Evolutionary conservation across 257 asterid species (phyloP), one percentile per base, ranked within the genome.

Genomic region (Coffea canephora): DNA sequence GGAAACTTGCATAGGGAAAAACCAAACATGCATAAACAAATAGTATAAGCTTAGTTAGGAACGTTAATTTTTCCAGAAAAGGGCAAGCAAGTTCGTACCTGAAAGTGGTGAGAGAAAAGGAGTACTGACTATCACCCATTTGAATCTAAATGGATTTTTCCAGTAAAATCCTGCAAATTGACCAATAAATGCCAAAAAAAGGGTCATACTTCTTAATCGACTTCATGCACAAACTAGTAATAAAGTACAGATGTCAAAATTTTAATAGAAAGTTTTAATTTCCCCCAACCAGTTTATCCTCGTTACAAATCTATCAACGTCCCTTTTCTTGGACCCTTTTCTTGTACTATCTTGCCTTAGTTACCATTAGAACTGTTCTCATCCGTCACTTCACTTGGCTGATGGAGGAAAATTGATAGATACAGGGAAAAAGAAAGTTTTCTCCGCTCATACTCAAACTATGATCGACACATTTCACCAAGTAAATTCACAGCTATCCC

Each of bases 61-160:
- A 68, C 41, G 48, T 50, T 9, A 21, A 1, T 49, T 39, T 48
- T 52, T 27, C 57, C 50, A 14, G 15, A 34, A 69, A 39, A 18
- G 36, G 25, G 18, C 49, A 69, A 12, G 23, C 12, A 36, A 77
- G 41, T 41, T 11, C 72, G 78, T 86, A 96, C 99, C 99, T 96
- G 92, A 96, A 96, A 69, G 99, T 96, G 73, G 99, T 96, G 82
- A 96, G 97, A 18, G 99, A 96, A 89, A 96, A 96, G 67, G 99
- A 96, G 85, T 96, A 96, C 87, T 96, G 99, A 82, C 99, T 96
- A 74, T 96, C 99, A 83, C 99, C 99, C 99, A 96, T 96, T 79
- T 76, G 45, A 43, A 27, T 69, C 62, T 23, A 71, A 50, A 6
- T 23, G 23, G 13, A 57, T 68, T 36, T 50, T 76, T 50, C 48